These are phyloP conservation scores for Chrysanthemum lavandulifolium DNA, from an alignment of 129 eudicot species.

Conservation along the genomic window DNA sequence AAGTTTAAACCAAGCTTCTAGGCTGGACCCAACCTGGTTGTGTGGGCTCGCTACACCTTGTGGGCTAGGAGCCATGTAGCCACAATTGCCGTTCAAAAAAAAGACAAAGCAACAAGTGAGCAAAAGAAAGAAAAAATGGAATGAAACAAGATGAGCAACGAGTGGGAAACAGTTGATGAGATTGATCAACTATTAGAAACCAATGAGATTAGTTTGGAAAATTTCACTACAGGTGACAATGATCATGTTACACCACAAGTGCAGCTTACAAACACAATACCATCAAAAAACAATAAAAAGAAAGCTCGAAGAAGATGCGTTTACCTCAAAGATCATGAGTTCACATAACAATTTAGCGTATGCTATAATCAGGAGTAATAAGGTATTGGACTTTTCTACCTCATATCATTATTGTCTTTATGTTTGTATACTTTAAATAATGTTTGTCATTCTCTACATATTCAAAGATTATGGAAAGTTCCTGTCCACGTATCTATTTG, in stretches of 20 bases:
- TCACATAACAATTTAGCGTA: background rate
- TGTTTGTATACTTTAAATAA: background rate
- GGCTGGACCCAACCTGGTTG: too few relatives aligned
- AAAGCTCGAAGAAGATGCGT: background rate
- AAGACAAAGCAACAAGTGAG: background rate
- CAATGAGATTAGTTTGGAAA: background rate
- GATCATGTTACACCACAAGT: background rate
- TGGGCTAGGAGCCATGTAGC: too few relatives aligned
- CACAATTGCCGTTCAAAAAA: background rate
- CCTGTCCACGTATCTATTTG: background rate
- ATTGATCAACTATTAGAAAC: background rate
- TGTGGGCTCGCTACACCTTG: too few relatives aligned
- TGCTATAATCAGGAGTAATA: background rate
- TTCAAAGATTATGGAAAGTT: background rate
- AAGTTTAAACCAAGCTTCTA: too few relatives aligned
- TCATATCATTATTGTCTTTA: background rate
- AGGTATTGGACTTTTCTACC: background rate
- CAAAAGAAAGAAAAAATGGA: background rate
- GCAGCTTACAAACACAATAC: background rate
- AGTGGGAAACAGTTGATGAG: background rate
- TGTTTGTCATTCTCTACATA: background rate
- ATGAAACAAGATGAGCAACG: background rate
- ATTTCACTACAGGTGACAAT: background rate
- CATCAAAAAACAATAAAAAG: background rate
- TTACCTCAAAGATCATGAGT: background rate